phyloP scores from a whole-genome alignment of 2,329 filamentous ascomycete genomes.

The Nakataea oryzae region DNA sequence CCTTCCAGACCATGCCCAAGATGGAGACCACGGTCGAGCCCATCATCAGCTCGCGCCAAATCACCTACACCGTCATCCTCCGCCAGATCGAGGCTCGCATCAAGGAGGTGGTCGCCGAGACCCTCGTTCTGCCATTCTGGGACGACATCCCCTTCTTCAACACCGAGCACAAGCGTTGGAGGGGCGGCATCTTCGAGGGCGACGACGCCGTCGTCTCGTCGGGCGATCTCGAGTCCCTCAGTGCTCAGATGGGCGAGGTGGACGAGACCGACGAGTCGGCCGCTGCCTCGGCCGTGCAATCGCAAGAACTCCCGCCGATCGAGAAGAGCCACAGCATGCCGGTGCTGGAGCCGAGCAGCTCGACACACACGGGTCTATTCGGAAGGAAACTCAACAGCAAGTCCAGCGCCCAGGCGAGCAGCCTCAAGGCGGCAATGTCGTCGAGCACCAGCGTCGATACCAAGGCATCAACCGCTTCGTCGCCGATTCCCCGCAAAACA shows the following conservation, averaged over 20 bases:
- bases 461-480: conserved; percentile 22
- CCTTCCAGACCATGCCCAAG: conserved; percentile 87
- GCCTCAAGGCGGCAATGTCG: conserved; percentile 16
- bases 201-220: conserved; percentile 35
- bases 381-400: conserved; percentile 34
- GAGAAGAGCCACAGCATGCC: conserved; percentile 48
- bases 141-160: conserved; percentile 88
- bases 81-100: conserved; percentile 92
- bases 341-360: conserved; percentile 22
- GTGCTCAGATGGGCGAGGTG: conserved; percentile 32
- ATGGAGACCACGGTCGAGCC: conserved; percentile 93
- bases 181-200: conserved; percentile 71
- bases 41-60: conserved; percentile 88
- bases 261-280: conserved; percentile 30
- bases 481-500: conserved; percentile 38
- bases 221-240: conserved; percentile 20
- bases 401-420: conserved; percentile 11
- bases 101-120: conserved; percentile 87
- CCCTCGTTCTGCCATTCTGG: conserved; percentile 87
- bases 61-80: conserved; percentile 87
- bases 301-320: conserved; percentile 30
- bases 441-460: conserved; percentile 39
- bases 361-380: conserved; percentile 30
- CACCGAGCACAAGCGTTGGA: conserved; percentile 65
- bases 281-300: conserved; percentile 7